These are phyloP conservation scores for Tolypocladium paradoxum DNA, from an alignment of 2,329 filamentous ascomycete genomes.

Conservation along the genomic window DNA sequence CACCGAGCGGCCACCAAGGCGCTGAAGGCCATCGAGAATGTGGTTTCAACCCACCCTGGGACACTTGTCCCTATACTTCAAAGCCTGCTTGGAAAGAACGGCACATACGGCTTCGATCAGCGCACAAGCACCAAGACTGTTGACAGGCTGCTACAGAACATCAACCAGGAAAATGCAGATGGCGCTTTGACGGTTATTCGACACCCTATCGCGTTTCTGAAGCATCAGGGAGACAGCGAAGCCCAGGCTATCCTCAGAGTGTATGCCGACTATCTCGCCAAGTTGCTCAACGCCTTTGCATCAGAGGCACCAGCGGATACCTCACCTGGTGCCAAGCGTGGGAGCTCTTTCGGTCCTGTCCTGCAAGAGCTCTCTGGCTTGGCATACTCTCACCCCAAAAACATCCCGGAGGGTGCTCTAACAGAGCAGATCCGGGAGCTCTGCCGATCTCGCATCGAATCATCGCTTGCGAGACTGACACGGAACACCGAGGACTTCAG, in stretches of 20 bases:
- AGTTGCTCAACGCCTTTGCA: constrained; percentile 31
- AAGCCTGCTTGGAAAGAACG: constrained; percentile 58
- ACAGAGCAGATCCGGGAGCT: constrained; percentile 43
- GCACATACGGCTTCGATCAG: constrained; percentile 73
- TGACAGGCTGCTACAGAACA: constrained; percentile 57
- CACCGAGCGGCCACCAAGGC: constrained; percentile 70
- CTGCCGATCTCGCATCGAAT: constrained; percentile 45
- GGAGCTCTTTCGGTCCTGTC: constrained; percentile 22
- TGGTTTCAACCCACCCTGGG: constrained; percentile 49
- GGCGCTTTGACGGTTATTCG: constrained; percentile 37
- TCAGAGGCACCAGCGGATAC: constrained; percentile 10
- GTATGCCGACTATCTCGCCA: constrained; percentile 44
- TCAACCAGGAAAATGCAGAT: constrained; percentile 45
- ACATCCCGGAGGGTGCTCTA: constrained; percentile 29
- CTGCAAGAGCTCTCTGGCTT: constrained; percentile 43
- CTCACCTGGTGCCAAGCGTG: constrained; percentile 15
- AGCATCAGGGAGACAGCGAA: constrained; percentile 14
- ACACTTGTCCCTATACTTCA: constrained; percentile 51
- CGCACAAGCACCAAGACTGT: constrained; percentile 78
- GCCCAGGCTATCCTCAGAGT: constrained; percentile 29
- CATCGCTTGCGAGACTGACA: constrained; percentile 47
- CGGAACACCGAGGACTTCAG: constrained; percentile 40
- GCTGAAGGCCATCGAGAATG: constrained; percentile 57
- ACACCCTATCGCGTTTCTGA: constrained; percentile 25
- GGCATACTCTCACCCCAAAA: constrained; percentile 39